Evolutionary conservation across 345 rosid genomes (phyloP).

Genomic region (Eucalyptus guilfoylei): DNA sequence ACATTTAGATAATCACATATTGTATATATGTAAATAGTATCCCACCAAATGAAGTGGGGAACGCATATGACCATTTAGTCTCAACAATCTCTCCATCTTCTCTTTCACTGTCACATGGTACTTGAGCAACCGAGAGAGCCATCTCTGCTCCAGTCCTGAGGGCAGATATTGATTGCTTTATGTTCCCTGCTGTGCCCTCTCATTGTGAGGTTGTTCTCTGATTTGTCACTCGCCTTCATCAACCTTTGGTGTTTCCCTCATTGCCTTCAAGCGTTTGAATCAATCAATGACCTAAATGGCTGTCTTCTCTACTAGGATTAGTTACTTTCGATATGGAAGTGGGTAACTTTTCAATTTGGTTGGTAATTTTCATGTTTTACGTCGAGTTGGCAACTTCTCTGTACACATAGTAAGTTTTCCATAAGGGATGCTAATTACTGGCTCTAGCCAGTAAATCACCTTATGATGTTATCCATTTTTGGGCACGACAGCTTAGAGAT

Average conservation of each 20-base stretch:
- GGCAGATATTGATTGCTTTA: neutral
- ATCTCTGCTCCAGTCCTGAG: neutral
- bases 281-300: neutral
- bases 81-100: neutral
- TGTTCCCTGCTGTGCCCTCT: neutral
- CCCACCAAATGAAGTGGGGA: neutral
- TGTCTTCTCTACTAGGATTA: neutral
- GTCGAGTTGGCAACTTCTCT: neutral
- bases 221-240: neutral
- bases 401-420: neutral
- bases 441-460: neutral
- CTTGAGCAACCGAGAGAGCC: neutral
- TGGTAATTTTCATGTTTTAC: neutral
- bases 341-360: neutral
- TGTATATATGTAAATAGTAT: neutral
- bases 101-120: neutral
- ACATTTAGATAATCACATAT: neutral
- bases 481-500: neutral
- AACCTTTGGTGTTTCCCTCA: neutral
- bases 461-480: neutral
- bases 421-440: neutral
- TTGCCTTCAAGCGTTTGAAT: neutral
- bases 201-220: neutral
- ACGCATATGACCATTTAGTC: neutral
- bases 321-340: neutral